Percentiles rank a stretch among this genome's conserved stretches.
Conservation (phyloP, 2,329 filamentous ascomycete genomes). For the Fusarium nematophilum region DNA sequence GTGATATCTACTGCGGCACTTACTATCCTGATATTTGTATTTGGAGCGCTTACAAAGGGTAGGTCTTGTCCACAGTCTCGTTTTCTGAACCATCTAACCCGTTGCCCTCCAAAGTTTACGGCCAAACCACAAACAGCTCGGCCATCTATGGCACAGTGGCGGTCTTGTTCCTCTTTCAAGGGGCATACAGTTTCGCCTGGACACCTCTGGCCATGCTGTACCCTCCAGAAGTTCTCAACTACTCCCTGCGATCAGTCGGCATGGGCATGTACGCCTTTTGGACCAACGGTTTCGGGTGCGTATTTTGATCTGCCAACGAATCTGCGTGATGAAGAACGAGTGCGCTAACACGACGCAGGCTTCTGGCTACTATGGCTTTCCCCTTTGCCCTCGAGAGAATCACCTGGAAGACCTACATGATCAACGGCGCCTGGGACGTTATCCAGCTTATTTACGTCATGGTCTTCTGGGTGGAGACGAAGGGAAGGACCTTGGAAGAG, state of each 20-base stretch:
- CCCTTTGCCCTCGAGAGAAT: constrained; percentile 38
- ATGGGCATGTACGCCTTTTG: constrained; percentile 50
- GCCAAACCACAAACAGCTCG: no score
- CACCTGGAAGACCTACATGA: constrained; percentile 42
- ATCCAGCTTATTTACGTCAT: constrained; percentile 25
- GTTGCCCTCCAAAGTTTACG: no score
- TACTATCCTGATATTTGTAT: constrained; percentile 60
- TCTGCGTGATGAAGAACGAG: background rate
- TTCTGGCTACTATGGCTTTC: constrained; percentile 31
- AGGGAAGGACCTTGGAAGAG: constrained; percentile 11
- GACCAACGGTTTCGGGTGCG: constrained; percentile 1
- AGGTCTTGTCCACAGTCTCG: constrained; percentile 48
- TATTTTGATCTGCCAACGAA: background rate
- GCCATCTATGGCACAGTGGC: no score
- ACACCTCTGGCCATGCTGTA: no score
- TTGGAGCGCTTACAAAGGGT: constrained; percentile 61
- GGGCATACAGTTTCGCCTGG: no score
- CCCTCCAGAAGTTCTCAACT: constrained; percentile 47
- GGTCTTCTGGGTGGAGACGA: constrained; percentile 22
- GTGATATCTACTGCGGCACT: constrained; percentile 52
- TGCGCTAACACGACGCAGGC: background rate
- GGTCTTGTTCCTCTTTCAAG: no score
- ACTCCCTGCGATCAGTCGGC: constrained; percentile 42
- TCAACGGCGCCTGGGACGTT: constrained; percentile 42
- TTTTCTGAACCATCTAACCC: constrained; percentile 45